phyloP scores from a whole-genome alignment of 495 filamentous ascomycete genomes.

The Xylaria acuta region DNA sequence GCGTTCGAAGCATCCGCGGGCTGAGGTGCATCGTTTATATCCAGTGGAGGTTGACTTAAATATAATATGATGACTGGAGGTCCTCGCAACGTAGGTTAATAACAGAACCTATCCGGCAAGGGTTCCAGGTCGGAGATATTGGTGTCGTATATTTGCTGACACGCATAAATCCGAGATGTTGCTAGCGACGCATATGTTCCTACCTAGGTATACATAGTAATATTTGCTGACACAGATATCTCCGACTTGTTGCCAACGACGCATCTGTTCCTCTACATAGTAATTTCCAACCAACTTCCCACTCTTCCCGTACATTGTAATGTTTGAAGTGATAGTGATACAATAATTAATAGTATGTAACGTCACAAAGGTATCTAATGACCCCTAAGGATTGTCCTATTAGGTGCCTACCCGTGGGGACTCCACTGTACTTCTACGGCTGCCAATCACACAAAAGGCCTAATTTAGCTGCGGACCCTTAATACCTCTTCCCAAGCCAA shows the following conservation, averaged over 20 bases:
- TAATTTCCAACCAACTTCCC: not conserved
- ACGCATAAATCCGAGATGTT: not conserved
- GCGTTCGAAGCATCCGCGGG: not conserved
- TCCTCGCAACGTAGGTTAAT: not conserved
- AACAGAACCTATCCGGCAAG: not conserved
- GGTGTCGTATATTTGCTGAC: not conserved
- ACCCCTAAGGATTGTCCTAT: not conserved
- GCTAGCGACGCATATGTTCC: not conserved
- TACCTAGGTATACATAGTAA: conserved; percentile 5
- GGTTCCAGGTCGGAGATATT: not conserved
- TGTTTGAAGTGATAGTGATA: not conserved
- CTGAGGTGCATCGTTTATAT: not conserved
- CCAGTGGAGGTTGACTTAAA: not conserved
- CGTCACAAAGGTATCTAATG: not conserved
- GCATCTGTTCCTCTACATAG: not conserved
- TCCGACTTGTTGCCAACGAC: not conserved
- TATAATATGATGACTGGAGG: not conserved
- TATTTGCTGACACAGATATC: not conserved
- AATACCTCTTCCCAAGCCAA: not conserved
- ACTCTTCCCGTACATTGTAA: not conserved
- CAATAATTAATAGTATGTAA: not conserved
- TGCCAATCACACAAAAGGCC: too few species aligned
- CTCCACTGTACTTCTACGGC: not conserved
- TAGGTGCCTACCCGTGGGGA: not conserved
- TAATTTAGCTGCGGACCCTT: too few species aligned